Evolutionary conservation across 257 asterid genomes (phyloP).

Genomic region (Salvia miltiorrhiza): DNA sequence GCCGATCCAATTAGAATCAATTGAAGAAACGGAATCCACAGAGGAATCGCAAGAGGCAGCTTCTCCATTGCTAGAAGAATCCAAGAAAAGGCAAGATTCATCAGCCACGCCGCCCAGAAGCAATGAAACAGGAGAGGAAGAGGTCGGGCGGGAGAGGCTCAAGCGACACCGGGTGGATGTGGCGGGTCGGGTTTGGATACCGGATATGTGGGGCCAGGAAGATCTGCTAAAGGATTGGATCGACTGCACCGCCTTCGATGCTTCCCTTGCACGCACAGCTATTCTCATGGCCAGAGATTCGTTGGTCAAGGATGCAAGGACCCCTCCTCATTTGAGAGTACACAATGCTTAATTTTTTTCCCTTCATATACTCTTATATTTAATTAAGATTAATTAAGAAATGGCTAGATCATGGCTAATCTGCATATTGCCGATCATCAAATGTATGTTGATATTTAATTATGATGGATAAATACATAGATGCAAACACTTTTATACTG

Average conservation of each 20-base stretch:
- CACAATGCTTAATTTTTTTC: conserved; percentile 22
- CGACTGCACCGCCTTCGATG: conserved; percentile 70
- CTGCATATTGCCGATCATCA: too few relatives aligned
- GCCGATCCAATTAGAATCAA: neutral
- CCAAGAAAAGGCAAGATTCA: conserved; percentile 2
- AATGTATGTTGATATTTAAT: neutral
- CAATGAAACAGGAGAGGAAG: neutral
- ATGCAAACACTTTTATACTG: neutral
- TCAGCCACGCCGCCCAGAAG: neutral
- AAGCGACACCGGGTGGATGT: conserved; percentile 75
- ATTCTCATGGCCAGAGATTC: conserved; percentile 70
- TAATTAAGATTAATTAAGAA: neutral
- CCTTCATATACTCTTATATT: neutral
- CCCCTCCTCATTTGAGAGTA: conserved; percentile 33
- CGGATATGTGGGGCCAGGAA: conserved; percentile 92
- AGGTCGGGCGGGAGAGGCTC: conserved; percentile 61
- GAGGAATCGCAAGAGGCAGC: neutral
- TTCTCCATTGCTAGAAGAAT: neutral
- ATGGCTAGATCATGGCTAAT: too few relatives aligned
- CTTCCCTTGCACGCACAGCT: conserved; percentile 39
- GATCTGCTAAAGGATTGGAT: conserved; percentile 69
- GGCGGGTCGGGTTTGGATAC: conserved; percentile 89
- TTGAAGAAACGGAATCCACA: neutral
- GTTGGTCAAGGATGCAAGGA: conserved; percentile 50
- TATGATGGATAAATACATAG: neutral